A percentile compares a stretch with the other conserved stretches of the same genome.
phyloP scores from a whole-genome alignment of 2,329 filamentous ascomycete species.

The Didymella keratinophila region DNA sequence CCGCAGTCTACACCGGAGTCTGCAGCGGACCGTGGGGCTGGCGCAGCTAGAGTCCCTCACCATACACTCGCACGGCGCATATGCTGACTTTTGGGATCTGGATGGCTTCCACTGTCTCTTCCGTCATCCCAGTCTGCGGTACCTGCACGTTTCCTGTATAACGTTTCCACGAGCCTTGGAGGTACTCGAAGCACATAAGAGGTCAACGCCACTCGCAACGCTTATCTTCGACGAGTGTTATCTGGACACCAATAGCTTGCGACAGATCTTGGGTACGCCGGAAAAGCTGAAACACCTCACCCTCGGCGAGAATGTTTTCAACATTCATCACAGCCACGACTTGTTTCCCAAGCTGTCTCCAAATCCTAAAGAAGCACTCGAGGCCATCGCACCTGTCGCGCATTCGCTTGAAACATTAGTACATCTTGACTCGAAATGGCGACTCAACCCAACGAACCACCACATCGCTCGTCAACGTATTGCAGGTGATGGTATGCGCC shows the following conservation, averaged over 20 bases:
- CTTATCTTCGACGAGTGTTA: conserved; percentile 50
- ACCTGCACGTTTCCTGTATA: conserved; percentile 46
- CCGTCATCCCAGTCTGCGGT: conserved; percentile 44
- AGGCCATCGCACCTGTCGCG: conserved; percentile 39
- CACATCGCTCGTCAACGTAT: conserved; percentile 26
- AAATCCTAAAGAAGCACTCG: conserved; percentile 27
- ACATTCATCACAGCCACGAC: conserved; percentile 26
- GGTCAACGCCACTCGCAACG: conserved; percentile 39
- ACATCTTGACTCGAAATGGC: conserved; percentile 40
- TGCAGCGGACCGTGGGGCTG: conserved; percentile 34
- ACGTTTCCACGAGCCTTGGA: conserved; percentile 32
- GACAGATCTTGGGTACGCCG: conserved; percentile 39
- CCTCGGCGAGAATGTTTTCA: conserved; percentile 47
- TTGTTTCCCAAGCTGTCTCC: conserved; percentile 28
- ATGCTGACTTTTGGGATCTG: conserved; percentile 45
- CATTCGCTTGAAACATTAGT: conserved; percentile 43
- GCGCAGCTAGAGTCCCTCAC: conserved; percentile 41
- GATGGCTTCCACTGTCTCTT: conserved; percentile 46
- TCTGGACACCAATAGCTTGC: conserved; percentile 34
- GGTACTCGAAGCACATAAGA: conserved; percentile 29
- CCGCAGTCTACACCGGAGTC: conserved; percentile 19
- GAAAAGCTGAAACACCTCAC: conserved; percentile 42
- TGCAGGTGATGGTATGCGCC: conserved; percentile 40
- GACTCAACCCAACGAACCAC: conserved; percentile 22
- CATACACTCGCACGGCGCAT: conserved; percentile 45